Conservation (phyloP, 225 moss, liverwort and hornwort genomes). For the Antitrichia curtipendula region DNA sequence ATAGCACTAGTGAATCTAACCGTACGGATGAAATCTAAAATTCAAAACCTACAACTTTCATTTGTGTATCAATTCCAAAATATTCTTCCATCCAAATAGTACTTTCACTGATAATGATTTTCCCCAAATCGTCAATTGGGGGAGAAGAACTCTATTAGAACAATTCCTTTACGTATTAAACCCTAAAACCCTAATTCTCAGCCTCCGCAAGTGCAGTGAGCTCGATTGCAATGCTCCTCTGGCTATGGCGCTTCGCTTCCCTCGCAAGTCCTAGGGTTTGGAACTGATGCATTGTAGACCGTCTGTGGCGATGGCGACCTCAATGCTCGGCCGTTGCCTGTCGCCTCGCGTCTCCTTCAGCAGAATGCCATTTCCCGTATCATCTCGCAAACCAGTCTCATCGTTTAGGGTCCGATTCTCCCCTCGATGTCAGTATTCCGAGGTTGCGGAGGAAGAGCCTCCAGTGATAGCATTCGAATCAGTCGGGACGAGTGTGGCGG, state of each 20-base stretch:
- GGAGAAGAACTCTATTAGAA: no score
- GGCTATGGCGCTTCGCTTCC: background rate
- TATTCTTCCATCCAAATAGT: no score
- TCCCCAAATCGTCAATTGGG: no score
- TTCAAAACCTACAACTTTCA: no score
- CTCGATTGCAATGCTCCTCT: background rate
- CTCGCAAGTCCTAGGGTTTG: background rate
- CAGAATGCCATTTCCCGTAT: background rate
- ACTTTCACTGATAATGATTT: no score
- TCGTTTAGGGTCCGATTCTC: background rate
- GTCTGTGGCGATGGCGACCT: slow-evolving; percentile 2
- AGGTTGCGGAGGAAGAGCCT: slow-evolving; percentile 11
- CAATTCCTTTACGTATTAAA: no score
- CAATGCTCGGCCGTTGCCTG: slow-evolving; percentile 26
- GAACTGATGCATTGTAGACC: background rate
- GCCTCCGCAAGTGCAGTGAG: background rate
- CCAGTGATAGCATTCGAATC: background rate
- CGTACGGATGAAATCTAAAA: no score
- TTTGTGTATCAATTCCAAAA: no score
- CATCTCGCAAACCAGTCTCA: background rate
- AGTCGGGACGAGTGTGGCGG: background rate
- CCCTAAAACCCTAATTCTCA: background rate
- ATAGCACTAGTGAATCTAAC: no score
- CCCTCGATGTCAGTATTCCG: slow-evolving; percentile 13
- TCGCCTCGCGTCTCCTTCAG: background rate